Evolutionary conservation across 2,329 filamentous ascomycete genomes (phyloP), one percentile per base, ranked within the genome.

Genomic region (Calonectria crousiana): DNA sequence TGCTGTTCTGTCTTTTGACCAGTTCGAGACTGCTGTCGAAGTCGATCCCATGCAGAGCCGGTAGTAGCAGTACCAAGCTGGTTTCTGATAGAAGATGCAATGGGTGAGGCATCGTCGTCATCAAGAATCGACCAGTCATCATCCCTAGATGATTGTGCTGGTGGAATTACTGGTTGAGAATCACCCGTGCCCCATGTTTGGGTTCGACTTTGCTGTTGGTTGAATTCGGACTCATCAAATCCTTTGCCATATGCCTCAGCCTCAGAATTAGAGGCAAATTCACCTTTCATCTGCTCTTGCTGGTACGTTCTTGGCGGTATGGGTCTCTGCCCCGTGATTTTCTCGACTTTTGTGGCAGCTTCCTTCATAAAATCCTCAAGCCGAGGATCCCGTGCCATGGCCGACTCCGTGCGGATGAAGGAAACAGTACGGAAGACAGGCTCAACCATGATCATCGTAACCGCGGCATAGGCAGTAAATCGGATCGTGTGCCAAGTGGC

Each of bases 31-130:
- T 81, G 80, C 34, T 86, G 83, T 47, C 88, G 85, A 44, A 89
- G 71, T 34, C 86, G 85, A 34, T 88, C 87, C 88, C 88, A 89
- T 4, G 87, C 74, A 6, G 86, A 88, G 11, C 79, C 73, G 67
- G 76, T 60, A 58, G 74, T 74, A 10, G 72, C 30, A 23, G 74
- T 44, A 44, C 70, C 18, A 13, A 68, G 36, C 65, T 81, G 78
- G 26, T 77, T 75, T 52, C 77, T 80, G 16, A 81, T 72, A 10
- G 85, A 79, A 20, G 82, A 56, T 10, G 87, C 81, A 14, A 87
- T 76, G 30, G 88, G 88, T 1, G 88, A 89, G 47, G 85, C 86
- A 70, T 88, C 86, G 47, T 88, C 87, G 6, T 84, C 79, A 30
- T 79, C 73, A 58, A 82, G 71, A 49, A 74, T 69, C 56, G 74